Conservation (phyloP, 805 yeast species). For the Metschnikowia cubensis region DNA sequence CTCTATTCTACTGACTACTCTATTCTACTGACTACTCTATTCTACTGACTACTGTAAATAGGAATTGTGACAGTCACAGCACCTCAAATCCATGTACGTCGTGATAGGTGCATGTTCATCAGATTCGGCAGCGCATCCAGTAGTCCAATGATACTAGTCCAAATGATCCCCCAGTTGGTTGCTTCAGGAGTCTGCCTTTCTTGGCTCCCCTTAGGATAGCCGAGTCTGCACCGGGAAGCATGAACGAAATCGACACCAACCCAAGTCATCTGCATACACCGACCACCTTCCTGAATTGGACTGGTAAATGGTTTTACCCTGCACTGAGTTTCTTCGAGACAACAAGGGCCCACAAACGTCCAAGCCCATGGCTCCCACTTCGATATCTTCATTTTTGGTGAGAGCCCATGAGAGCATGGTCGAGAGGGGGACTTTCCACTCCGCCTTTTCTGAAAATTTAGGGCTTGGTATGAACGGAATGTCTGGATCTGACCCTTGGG, state of each 20-base stretch:
- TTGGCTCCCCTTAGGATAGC: slow-evolving; percentile 98
- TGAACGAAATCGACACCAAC: slow-evolving; percentile 94
- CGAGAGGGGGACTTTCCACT: slow-evolving; percentile 91
- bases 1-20: too few species aligned
- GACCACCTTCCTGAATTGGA: slow-evolving; percentile 96
- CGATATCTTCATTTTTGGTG: slow-evolving; percentile 71
- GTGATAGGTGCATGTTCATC: slow-evolving; percentile 94
- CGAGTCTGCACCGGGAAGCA: slow-evolving; percentile 89
- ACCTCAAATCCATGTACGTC: slow-evolving; percentile 88
- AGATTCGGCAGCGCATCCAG: slow-evolving; percentile 97
- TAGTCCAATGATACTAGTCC: slow-evolving; percentile 81
- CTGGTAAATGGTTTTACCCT: slow-evolving; percentile 79
- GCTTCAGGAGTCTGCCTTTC: slow-evolving; percentile 88
- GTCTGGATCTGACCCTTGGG: slow-evolving; percentile 95
- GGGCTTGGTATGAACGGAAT: slow-evolving; percentile 69
- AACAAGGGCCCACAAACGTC: slow-evolving; percentile 98
- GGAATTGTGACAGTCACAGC: slow-evolving; percentile 95
- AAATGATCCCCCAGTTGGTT: slow-evolving; percentile 85
- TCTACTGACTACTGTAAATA: too few species aligned
- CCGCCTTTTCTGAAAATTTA: slow-evolving; percentile 90
- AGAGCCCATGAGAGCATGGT: slow-evolving; percentile 96
- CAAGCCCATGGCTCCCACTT: slow-evolving; percentile 94
- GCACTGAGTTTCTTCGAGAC: slow-evolving; percentile 94
- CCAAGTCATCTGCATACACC: slow-evolving; percentile 91
- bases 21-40: too few species aligned